Evolutionary conservation across 257 asterid genomes (phyloP).

Genomic region (Solanum sitiens): DNA sequence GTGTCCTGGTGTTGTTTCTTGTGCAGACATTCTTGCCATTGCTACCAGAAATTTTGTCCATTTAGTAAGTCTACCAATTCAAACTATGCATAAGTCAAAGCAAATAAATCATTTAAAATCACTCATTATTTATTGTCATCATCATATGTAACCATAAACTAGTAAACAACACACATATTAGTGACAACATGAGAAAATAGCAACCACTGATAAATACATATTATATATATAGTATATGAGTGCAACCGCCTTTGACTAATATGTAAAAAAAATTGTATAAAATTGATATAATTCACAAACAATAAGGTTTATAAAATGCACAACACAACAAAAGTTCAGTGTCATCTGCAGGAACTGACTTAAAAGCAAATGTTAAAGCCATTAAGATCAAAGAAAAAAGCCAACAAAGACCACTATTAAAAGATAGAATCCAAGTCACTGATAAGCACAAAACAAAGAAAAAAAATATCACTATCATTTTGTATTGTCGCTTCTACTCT

Average conservation of each 20-base stretch:
- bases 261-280: background rate
- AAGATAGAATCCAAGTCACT: background rate
- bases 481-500: background rate
- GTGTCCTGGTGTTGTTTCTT: constrained; percentile 87
- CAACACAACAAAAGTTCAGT: background rate
- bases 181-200: background rate
- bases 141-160: background rate
- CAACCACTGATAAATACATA: background rate
- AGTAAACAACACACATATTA: background rate
- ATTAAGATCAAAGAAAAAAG: background rate
- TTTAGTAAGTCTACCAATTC: constrained; percentile 35
- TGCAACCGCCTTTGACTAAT: background rate
- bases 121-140: background rate
- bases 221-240: background rate
- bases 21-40: constrained; percentile 89
- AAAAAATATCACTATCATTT: background rate
- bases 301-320: background rate
- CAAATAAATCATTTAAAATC: background rate
- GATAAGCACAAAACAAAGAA: background rate
- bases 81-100: background rate
- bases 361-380: background rate
- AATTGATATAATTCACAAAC: background rate
- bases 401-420: background rate
- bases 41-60: constrained; percentile 92
- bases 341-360: background rate